Evolutionary conservation across 2,329 filamentous ascomycete genomes (phyloP).

Genomic region (Botryosphaeria dothidea): DNA sequence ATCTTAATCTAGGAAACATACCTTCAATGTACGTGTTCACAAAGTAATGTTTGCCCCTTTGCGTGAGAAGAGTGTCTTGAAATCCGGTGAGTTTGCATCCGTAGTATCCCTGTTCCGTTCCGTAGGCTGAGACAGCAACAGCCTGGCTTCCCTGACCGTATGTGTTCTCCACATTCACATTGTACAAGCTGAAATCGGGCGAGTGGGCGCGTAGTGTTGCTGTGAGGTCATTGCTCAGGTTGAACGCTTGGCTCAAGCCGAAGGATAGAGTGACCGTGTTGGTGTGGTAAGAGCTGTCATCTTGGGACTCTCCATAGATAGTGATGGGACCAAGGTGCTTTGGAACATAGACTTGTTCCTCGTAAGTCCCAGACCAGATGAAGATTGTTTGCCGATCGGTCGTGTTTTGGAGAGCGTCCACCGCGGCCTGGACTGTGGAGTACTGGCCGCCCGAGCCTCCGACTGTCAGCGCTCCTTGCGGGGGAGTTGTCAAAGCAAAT

Average conservation of each 20-base stretch:
- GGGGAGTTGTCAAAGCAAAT: conserved; percentile 41
- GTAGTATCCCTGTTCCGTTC: conserved; percentile 54
- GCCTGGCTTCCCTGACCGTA: conserved; percentile 37
- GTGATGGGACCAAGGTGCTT: conserved; percentile 48
- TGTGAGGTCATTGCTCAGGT: conserved; percentile 52
- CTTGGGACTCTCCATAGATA: conserved; percentile 60
- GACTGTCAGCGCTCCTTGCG: conserved; percentile 51
- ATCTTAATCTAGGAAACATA: background rate
- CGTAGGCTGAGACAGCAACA: conserved; percentile 53
- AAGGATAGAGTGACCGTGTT: conserved; percentile 58
- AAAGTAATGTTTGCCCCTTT: conserved; percentile 54
- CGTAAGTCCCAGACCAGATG: conserved; percentile 58
- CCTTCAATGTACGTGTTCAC: conserved; percentile 55
- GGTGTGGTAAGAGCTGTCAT: conserved; percentile 47
- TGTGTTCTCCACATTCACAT: conserved; percentile 56
- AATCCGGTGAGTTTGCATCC: conserved; percentile 54
- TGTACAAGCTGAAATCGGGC: conserved; percentile 57
- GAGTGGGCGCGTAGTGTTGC: conserved; percentile 47
- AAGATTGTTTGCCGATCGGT: conserved; percentile 57
- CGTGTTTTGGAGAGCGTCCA: conserved; percentile 53
- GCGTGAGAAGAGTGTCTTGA: conserved; percentile 50
- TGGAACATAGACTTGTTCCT: conserved; percentile 57
- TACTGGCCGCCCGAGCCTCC: conserved; percentile 34
- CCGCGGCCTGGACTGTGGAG: conserved; percentile 52
- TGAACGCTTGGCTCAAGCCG: conserved; percentile 37